Conservation (phyloP, 1,139 yeast species). For the Maudiozyma humilis region DNA sequence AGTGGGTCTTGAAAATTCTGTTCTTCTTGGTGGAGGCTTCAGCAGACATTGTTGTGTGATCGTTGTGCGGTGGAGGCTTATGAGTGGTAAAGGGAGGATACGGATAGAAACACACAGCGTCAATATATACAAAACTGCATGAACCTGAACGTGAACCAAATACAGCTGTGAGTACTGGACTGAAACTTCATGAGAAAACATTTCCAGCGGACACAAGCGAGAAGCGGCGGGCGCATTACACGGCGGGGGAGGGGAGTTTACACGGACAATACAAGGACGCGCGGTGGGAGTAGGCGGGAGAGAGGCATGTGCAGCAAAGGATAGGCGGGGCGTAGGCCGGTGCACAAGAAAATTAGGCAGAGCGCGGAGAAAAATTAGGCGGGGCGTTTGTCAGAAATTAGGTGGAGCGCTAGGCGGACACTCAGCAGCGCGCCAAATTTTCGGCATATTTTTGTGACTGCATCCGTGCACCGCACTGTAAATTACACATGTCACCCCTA, state of each 20-base stretch:
- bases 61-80: background rate
- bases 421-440: too few species aligned
- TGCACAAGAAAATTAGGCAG: background rate
- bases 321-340: background rate
- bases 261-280: background rate
- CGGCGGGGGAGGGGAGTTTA: background rate
- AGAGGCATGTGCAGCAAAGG: background rate
- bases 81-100: background rate
- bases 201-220: background rate
- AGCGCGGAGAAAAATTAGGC: background rate
- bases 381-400: background rate
- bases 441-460: background rate
- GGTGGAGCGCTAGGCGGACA: background rate
- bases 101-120: background rate
- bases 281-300: background rate
- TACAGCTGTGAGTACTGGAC: too few species aligned
- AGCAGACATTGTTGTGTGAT: conserved; percentile 27
- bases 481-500: background rate
- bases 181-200: too few species aligned
- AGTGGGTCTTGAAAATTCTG: conserved; percentile 93
- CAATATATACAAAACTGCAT: background rate
- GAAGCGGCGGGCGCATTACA: too few species aligned
- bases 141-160: background rate
- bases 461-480: conserved; percentile 3
- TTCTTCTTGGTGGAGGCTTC: conserved; percentile 52